phyloP scores from a whole-genome alignment of 129 eudicot genomes.

The Kitagawia praeruptora region DNA sequence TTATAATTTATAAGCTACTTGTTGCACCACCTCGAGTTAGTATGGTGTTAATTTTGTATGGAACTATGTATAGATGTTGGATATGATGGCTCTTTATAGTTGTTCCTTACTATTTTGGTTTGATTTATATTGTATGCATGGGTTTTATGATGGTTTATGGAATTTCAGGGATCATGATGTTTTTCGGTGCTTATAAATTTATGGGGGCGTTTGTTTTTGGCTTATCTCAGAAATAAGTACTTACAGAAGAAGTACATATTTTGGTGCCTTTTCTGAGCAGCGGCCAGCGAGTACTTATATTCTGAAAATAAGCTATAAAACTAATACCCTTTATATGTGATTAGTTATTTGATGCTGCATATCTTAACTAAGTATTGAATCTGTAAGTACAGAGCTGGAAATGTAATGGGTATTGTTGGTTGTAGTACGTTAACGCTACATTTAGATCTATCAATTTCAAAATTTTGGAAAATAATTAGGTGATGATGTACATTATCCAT shows the following conservation, averaged over 20 bases:
- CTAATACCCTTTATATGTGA: not conserved
- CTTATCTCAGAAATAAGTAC: too few relatives aligned
- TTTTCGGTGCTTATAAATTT: not conserved
- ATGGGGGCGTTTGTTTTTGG: too few relatives aligned
- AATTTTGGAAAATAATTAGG: not conserved
- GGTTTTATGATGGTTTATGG: not conserved
- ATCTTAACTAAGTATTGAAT: not conserved
- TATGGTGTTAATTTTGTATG: not conserved
- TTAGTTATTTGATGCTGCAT: not conserved
- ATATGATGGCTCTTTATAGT: not conserved
- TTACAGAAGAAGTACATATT: too few relatives aligned
- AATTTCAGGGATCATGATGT: not conserved
- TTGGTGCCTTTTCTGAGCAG: too few relatives aligned
- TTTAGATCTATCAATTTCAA: not conserved
- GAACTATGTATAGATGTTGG: not conserved
- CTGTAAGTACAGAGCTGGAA: not conserved
- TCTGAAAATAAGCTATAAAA: too few relatives aligned
- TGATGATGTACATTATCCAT: not conserved
- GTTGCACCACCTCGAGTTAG: not conserved
- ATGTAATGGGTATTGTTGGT: not conserved
- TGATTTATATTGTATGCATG: not conserved
- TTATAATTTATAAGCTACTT: not conserved
- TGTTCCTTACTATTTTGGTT: not conserved
- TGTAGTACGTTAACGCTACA: not conserved
- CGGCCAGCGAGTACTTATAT: too few relatives aligned